These are phyloP conservation scores for Dalbergia oliveri DNA, from an alignment of 306 rosid species.

Conservation along the genomic window DNA sequence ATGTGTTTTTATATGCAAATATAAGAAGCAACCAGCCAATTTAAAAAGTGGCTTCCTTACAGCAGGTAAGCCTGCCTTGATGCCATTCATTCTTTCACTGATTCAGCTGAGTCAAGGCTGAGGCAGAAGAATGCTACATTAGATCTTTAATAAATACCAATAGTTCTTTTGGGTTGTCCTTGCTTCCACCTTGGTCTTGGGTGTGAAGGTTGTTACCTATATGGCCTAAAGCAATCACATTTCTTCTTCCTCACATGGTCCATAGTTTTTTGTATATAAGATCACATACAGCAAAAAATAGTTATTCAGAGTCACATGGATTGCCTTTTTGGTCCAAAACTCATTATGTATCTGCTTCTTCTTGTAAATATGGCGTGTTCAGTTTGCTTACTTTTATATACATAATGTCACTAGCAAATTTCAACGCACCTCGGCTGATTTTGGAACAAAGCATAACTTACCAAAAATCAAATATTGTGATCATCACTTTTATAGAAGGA, in stretches of 20 bases:
- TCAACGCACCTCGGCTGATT: not conserved
- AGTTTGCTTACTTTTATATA: not conserved
- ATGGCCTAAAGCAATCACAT: constrained; percentile 47
- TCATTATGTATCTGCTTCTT: constrained; percentile 26
- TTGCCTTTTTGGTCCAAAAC: constrained; percentile 32
- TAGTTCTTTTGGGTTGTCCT: constrained; percentile 28
- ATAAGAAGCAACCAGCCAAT: constrained; percentile 45
- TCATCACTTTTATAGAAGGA: not conserved
- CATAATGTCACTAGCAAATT: not conserved
- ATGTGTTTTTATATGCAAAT: constrained; percentile 30
- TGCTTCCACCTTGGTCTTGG: constrained; percentile 45
- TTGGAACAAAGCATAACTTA: not conserved
- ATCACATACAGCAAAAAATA: constrained; percentile 46
- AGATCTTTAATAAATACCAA: constrained; percentile 42
- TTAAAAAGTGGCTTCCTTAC: constrained; percentile 38
- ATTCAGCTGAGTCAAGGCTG: constrained; percentile 47
- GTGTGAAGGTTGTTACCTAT: constrained; percentile 57
- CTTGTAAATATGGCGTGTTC: constrained; percentile 31
- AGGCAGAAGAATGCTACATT: constrained; percentile 45
- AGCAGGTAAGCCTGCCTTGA: constrained; percentile 35
- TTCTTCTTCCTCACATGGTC: constrained; percentile 41
- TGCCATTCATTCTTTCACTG: constrained; percentile 31
- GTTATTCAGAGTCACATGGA: constrained; percentile 46
- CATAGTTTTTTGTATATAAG: constrained; percentile 57
- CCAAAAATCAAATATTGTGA: not conserved